phyloP scores from a whole-genome alignment of 805 yeast genomes.

The Pichia deserticola region DNA sequence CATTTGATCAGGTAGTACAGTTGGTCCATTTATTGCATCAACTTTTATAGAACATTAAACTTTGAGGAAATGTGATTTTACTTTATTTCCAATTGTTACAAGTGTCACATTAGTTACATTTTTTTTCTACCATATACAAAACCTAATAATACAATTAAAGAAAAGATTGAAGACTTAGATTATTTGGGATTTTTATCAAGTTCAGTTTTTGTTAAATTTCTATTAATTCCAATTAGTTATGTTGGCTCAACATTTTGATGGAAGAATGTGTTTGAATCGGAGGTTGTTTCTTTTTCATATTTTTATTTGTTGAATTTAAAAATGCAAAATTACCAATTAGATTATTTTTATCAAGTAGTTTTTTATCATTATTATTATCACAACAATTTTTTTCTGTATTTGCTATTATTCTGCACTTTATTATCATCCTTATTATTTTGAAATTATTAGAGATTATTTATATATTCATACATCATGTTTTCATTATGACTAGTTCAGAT shows the following conservation, averaged over 20 bases:
- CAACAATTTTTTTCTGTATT: conserved; percentile 41
- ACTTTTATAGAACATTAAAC: neutral
- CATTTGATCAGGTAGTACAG: conserved; percentile 31
- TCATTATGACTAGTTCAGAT: conserved; percentile 37
- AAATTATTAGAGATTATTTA: conserved; percentile 35
- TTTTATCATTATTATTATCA: conserved; percentile 30
- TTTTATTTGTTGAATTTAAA: conserved; percentile 44
- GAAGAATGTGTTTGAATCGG: conserved; percentile 41
- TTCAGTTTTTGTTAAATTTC: conserved; percentile 39
- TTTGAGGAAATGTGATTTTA: neutral
- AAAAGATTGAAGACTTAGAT: conserved; percentile 39
- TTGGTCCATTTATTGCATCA: conserved; percentile 12
- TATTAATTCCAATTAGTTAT: conserved; percentile 52
- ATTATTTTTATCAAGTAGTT: conserved; percentile 29
- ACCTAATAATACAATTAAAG: neutral
- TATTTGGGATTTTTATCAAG: conserved; percentile 43
- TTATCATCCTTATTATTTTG: conserved; percentile 43
- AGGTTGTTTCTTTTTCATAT: conserved; percentile 31
- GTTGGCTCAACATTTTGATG: conserved; percentile 56
- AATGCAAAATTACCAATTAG: conserved; percentile 42
- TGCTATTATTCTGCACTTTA: conserved; percentile 39
- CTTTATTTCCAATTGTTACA: conserved; percentile 5
- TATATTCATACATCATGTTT: conserved; percentile 35
- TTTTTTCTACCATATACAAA: neutral
- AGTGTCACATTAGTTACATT: neutral